These are phyloP conservation scores for Fusarium pilosicola DNA, from an alignment of 2,329 filamentous ascomycete species.

Conservation along the genomic window DNA sequence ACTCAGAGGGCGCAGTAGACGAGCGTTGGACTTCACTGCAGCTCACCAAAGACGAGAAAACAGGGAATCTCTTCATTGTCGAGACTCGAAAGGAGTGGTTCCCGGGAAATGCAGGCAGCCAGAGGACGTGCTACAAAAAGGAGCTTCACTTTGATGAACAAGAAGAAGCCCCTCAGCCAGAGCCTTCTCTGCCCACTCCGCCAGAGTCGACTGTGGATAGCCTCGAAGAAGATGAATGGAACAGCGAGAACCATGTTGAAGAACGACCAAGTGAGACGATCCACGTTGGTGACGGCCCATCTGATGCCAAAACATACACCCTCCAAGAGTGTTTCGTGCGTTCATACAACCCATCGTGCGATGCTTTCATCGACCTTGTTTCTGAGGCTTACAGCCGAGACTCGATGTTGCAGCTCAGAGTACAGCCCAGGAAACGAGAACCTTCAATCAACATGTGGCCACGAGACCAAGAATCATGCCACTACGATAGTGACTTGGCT, in stretches of 20 bases:
- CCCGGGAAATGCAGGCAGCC: conserved; percentile 61
- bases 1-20: conserved; percentile 76
- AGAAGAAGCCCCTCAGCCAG: neutral
- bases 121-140: conserved; percentile 73
- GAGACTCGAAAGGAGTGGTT: conserved; percentile 78
- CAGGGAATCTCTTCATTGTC: conserved; percentile 67
- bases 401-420: conserved; percentile 56
- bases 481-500: conserved; percentile 3
- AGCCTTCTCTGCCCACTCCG: conserved; percentile 2
- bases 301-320: conserved; percentile 55
- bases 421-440: conserved; percentile 30
- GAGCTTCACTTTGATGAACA: conserved; percentile 56
- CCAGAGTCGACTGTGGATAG: neutral
- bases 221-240: conserved; percentile 37
- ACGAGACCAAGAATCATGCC: conserved; percentile 11
- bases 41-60: conserved; percentile 68
- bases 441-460: conserved; percentile 39
- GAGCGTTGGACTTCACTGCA: conserved; percentile 77
- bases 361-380: conserved; percentile 68
- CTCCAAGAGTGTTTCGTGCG: conserved; percentile 64
- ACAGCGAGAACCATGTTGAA: conserved; percentile 48
- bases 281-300: conserved; percentile 60
- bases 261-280: conserved; percentile 37
- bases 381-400: conserved; percentile 46
- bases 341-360: conserved; percentile 63